Conservation (phyloP, 805 yeast genomes). For the Jamesozyma jinghongensis region DNA sequence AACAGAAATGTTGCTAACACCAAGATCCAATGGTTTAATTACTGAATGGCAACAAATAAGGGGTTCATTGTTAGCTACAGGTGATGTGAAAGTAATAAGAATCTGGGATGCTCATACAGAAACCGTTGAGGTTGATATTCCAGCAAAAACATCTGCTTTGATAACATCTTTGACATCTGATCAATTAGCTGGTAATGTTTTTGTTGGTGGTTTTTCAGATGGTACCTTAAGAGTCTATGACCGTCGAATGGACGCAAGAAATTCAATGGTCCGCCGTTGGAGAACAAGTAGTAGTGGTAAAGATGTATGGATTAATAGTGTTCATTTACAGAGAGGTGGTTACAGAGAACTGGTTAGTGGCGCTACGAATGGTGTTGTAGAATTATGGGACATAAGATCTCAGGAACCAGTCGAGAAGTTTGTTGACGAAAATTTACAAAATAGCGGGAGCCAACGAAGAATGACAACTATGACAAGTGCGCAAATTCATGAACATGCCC, state of each 20-base stretch:
- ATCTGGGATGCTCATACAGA: conserved; percentile 98
- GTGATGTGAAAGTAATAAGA: conserved; percentile 85
- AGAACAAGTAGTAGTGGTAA: conserved; percentile 37
- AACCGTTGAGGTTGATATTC: conserved; percentile 74
- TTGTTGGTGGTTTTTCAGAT: conserved; percentile 89
- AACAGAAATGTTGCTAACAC: conserved; percentile 72
- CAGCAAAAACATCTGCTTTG: conserved; percentile 84
- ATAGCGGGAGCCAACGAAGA: conserved; percentile 12
- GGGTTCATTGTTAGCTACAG: conserved; percentile 84
- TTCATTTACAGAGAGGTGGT: conserved; percentile 97
- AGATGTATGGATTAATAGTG: conserved; percentile 55
- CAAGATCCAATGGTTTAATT: conserved; percentile 72
- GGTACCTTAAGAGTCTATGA: conserved; percentile 86
- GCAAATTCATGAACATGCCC: conserved; percentile 94
- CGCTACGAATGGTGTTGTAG: conserved; percentile 69
- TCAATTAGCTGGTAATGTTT: conserved; percentile 85
- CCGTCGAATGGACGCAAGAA: conserved; percentile 73
- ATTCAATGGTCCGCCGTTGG: conserved; percentile 82
- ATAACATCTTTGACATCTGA: conserved; percentile 87
- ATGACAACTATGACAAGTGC: conserved; percentile 45
- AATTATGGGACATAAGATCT: conserved; percentile 82
- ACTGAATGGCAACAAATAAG: conserved; percentile 97
- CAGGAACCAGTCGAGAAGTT: conserved; percentile 63
- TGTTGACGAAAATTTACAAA: conserved; percentile 38
- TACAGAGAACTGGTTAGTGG: conserved; percentile 83